Conservation (phyloP, 164 flowering plant genomes). For the Buxus sempervirens region DNA sequence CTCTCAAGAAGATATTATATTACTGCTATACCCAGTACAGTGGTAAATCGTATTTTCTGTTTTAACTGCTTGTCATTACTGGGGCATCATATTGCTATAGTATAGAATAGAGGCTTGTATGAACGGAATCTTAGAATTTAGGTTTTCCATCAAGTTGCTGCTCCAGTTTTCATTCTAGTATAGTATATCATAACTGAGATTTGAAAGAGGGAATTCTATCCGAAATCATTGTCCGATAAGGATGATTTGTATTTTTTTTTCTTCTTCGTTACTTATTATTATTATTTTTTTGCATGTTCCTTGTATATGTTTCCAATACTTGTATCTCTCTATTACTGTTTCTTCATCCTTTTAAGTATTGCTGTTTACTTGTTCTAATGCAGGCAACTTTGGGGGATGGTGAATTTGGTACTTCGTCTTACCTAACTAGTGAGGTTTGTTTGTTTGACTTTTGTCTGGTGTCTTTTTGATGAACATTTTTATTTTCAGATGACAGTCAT, state of each 20-base stretch:
- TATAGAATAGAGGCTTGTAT: background rate
- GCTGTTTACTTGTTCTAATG: background rate
- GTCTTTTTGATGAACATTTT: background rate
- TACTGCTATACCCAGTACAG: too few relatives aligned
- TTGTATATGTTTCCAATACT: background rate
- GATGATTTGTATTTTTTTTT: background rate
- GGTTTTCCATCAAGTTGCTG: background rate
- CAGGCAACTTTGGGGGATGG: constrained; percentile 30
- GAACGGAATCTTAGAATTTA: background rate
- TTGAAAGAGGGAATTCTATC: background rate
- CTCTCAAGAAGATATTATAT: too few relatives aligned
- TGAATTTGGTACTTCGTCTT: constrained; percentile 21
- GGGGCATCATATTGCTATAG: background rate
- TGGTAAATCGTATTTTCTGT: too few relatives aligned
- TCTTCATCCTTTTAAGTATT: background rate
- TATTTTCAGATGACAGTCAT: background rate
- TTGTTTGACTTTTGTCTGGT: background rate
- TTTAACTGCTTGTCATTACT: too few relatives aligned
- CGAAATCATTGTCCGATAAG: background rate
- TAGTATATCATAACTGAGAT: background rate
- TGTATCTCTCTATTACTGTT: background rate
- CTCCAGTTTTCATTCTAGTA: too few relatives aligned
- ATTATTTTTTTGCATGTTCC: background rate
- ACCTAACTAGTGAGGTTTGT: constrained; percentile 39
- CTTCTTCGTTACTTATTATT: too few relatives aligned